phyloP scores from a whole-genome alignment of 169 alveolate species.

The Plasmodium cynomolgi region DNA sequence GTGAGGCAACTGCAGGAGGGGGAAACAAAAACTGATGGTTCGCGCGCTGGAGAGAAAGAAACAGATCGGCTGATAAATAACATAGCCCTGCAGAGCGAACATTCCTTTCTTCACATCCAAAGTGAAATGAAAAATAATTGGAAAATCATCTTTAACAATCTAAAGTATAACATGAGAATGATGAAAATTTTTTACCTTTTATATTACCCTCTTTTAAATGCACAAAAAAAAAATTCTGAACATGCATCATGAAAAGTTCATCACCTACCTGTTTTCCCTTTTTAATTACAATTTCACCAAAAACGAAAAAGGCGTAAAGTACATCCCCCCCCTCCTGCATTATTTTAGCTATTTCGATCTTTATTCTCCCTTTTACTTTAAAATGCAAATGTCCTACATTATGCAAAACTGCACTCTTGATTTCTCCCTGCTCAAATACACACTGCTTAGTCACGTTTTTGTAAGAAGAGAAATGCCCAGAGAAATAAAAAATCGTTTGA shows the following conservation, averaged over 20 bases:
- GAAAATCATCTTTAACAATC: conserved; percentile 7
- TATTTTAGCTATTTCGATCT: conserved; percentile 58
- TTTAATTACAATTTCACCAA: conserved; percentile 56
- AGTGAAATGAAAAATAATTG: neutral
- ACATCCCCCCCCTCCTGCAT: conserved; percentile 38
- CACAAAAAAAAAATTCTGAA: conserved; percentile 50
- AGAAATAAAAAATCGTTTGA: conserved; percentile 39
- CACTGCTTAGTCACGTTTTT: conserved; percentile 52
- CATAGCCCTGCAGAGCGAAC: neutral
- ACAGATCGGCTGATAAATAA: neutral
- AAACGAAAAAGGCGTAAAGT: conserved; percentile 37
- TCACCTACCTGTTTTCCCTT: conserved; percentile 38
- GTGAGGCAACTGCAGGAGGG: neutral
- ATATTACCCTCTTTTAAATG: conserved; percentile 25
- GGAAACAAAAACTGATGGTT: neutral
- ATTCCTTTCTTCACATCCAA: neutral
- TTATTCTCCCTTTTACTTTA: conserved; percentile 33
- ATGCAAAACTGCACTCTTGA: conserved; percentile 22
- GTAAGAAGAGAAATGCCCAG: conserved; percentile 8
- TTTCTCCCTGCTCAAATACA: conserved; percentile 2
- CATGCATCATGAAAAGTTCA: conserved; percentile 51
- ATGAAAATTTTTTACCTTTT: conserved; percentile 62
- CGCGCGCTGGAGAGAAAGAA: neutral
- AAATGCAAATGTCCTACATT: conserved; percentile 53
- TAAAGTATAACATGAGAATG: conserved; percentile 53